Conservation (phyloP, 352 stramenopile species). For the Globisporangium orthogonon region DNA sequence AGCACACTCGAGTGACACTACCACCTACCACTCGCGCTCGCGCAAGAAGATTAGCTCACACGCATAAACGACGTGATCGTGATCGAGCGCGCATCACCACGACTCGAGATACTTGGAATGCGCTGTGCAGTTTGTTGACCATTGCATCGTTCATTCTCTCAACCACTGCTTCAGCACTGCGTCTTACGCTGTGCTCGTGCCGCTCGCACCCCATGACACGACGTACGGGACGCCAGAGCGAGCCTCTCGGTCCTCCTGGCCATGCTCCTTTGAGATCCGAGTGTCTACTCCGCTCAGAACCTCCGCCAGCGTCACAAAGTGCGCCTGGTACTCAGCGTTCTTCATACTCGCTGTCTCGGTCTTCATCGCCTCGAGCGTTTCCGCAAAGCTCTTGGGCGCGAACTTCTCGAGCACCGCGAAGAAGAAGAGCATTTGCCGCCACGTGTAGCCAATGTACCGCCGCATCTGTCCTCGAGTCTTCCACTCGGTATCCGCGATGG, state of each 20-base stretch:
- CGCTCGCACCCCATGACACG: not conserved
- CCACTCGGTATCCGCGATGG: not conserved
- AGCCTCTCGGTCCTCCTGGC: not conserved
- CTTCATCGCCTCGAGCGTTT: not conserved
- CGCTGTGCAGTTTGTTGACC: too few relatives aligned
- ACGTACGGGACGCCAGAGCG: not conserved
- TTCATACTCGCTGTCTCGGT: not conserved
- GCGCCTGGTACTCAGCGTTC: conserved; percentile 1
- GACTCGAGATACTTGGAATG: too few relatives aligned
- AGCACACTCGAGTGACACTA: too few relatives aligned
- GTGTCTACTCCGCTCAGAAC: not conserved
- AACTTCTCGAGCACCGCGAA: conserved; percentile 17
- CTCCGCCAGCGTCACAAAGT: not conserved
- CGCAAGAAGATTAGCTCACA: too few relatives aligned
- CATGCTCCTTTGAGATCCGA: not conserved
- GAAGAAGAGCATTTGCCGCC: conserved; percentile 20
- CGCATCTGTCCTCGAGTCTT: conserved; percentile 1
- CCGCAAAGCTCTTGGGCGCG: not conserved
- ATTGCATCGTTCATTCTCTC: too few relatives aligned
- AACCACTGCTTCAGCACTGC: too few relatives aligned
- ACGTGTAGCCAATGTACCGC: conserved; percentile 11
- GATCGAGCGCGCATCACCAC: too few relatives aligned
- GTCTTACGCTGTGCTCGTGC: too few relatives aligned
- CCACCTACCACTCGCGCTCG: too few relatives aligned
- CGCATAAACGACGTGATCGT: too few relatives aligned